Evolutionary conservation across 75 land plant species (phyloP).

Genomic region (Selaginella moellendorffii): DNA sequence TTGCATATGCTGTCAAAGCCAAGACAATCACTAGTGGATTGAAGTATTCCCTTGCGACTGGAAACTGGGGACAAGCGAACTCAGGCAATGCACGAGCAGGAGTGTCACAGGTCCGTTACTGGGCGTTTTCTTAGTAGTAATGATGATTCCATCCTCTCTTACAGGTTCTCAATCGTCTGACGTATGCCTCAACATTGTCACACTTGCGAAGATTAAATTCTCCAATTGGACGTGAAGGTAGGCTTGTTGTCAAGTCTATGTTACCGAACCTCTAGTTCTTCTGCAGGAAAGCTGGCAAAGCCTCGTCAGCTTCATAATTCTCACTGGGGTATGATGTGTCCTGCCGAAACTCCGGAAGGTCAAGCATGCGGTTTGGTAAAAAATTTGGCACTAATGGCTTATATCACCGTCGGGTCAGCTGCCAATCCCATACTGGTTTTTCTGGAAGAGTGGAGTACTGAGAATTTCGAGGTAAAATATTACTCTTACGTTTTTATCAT

Average conservation of each 20-base stretch:
- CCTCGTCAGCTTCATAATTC: constrained; percentile 98
- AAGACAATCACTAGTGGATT: constrained; percentile 99
- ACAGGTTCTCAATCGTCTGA: constrained; percentile 60
- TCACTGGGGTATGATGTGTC: constrained; percentile 99
- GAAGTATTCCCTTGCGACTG: constrained; percentile 97
- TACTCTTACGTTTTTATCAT: not conserved
- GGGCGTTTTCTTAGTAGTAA: not conserved
- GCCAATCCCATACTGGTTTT: constrained; percentile 93
- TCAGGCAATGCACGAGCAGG: constrained; percentile 97
- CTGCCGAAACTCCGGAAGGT: constrained; percentile 99
- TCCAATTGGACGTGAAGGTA: constrained; percentile 99
- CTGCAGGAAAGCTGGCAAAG: constrained; percentile 84
- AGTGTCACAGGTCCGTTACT: constrained; percentile 99
- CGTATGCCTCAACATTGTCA: constrained; percentile 92
- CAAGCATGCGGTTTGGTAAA: constrained; percentile 99
- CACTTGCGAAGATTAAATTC: constrained; percentile 94
- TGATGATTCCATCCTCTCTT: not conserved
- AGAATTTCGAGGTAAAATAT: constrained; percentile 77
- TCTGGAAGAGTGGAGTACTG: constrained; percentile 98
- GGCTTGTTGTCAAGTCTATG: not conserved
- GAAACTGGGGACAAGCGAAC: constrained; percentile 99
- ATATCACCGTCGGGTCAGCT: constrained; percentile 97
- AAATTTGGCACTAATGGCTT: constrained; percentile 95
- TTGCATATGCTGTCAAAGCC: constrained; percentile 98
- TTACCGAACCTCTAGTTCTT: constrained; percentile 1